phyloP scores from a whole-genome alignment of 1,139 yeast species.

The Suhomyces maxii region DNA sequence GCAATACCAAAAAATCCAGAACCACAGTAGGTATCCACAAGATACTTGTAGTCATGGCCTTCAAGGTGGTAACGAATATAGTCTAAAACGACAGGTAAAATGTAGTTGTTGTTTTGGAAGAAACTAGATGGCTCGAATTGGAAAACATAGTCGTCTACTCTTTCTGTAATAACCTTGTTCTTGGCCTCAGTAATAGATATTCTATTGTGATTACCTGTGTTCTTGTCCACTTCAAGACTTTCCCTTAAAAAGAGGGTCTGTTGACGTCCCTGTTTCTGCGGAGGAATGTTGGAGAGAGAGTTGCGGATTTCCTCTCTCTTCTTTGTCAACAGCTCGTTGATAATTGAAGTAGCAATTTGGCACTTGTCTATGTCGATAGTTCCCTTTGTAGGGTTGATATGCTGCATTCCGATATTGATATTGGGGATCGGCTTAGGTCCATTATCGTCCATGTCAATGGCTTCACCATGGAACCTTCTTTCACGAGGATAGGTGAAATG shows the following conservation, averaged over 20 bases:
- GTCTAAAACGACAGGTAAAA: constrained; percentile 37
- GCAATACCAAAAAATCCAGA: constrained; percentile 48
- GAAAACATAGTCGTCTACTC: constrained; percentile 30
- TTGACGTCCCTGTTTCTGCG: constrained; percentile 11
- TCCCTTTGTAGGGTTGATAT: constrained; percentile 22
- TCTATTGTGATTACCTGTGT: constrained; percentile 32
- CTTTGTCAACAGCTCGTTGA: constrained; percentile 22
- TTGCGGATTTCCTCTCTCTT: constrained; percentile 15
- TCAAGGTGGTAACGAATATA: constrained; percentile 29
- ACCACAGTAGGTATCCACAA: constrained; percentile 49
- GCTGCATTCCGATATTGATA: constrained; percentile 34
- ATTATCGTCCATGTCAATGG: constrained; percentile 1
- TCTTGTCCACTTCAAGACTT: constrained; percentile 30
- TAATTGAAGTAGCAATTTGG: constrained; percentile 30
- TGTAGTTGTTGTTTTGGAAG: constrained; percentile 37
- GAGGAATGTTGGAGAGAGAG: constrained; percentile 2
- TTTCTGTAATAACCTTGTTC: constrained; percentile 30
- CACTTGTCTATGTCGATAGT: constrained; percentile 33
- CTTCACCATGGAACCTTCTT: constrained; percentile 1
- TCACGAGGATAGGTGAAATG: constrained; percentile 24
- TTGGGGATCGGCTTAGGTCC: background rate
- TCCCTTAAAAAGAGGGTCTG: constrained; percentile 33
- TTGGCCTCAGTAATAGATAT: constrained; percentile 27
- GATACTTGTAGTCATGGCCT: constrained; percentile 20
- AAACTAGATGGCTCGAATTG: constrained; percentile 37